Percentiles rank a stretch among this genome's conserved stretches.
Conservation (phyloP, 306 rosid genomes). For the Quercus parvula region DNA sequence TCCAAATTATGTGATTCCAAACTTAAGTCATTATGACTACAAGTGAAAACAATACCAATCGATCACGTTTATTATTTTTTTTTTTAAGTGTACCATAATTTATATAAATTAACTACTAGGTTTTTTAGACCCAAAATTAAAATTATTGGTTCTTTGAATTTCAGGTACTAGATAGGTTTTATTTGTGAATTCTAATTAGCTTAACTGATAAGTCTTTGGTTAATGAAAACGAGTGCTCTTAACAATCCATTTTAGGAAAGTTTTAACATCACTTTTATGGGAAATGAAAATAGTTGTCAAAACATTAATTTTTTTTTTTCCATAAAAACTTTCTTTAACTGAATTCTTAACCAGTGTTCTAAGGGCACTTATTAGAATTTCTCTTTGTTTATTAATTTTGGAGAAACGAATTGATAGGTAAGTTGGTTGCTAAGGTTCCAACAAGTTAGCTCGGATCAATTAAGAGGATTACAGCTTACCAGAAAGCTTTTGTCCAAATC, state of each 20-base stretch:
- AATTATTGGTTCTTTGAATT: not conserved
- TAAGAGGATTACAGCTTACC: not conserved
- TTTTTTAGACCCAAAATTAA: not conserved
- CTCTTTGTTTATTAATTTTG: too few relatives aligned
- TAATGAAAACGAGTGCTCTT: too few relatives aligned
- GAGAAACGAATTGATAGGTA: constrained; percentile 4
- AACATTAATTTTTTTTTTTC: too few relatives aligned
- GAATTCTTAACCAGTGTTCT: too few relatives aligned
- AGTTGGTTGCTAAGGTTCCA: constrained; percentile 15
- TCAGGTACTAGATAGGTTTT: not conserved
- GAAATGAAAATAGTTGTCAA: too few relatives aligned
- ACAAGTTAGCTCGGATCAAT: not conserved
- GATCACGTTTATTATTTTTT: not conserved
- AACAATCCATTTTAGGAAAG: too few relatives aligned
- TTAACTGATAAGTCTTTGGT: too few relatives aligned
- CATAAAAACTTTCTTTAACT: too few relatives aligned
- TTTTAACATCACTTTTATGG: too few relatives aligned
- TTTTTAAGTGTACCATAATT: not conserved
- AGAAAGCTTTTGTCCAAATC: not conserved
- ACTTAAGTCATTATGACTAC: not conserved
- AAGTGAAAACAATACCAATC: not conserved
- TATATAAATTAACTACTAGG: not conserved
- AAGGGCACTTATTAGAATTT: too few relatives aligned
- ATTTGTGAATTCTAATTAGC: fast-evolving
- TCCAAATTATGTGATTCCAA: not conserved